Percentiles rank a stretch among this genome's conserved stretches.
phyloP scores from a whole-genome alignment of 202 grass and related monocot species.

The Musa balbisiana region DNA sequence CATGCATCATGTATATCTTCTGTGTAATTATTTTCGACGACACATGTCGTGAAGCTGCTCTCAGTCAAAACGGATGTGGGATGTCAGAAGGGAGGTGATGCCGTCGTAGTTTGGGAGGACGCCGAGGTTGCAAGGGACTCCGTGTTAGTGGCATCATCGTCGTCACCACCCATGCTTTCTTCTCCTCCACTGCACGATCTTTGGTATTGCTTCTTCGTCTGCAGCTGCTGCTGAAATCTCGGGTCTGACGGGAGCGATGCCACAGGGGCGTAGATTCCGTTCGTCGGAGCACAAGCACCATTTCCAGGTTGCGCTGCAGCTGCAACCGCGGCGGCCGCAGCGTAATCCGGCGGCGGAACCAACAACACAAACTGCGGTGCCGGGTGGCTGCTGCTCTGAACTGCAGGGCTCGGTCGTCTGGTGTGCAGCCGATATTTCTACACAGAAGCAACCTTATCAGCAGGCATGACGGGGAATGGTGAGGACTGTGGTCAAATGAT shows the following conservation, averaged over 20 bases:
- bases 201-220: neutral
- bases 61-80: neutral
- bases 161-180: neutral
- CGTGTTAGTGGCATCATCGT: neutral
- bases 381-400: neutral
- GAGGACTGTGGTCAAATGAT: neutral
- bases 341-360: neutral
- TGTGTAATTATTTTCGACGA: too few relatives aligned
- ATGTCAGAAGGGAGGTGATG: neutral
- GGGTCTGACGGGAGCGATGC: slow-evolving; percentile 27
- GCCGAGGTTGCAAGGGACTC: neutral
- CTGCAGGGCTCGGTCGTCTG: neutral
- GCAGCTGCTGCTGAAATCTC: slow-evolving; percentile 4
- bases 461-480: neutral
- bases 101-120: neutral
- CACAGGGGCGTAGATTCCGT: slow-evolving; percentile 45
- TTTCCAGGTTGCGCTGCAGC: slow-evolving; percentile 6
- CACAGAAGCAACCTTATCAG: neutral
- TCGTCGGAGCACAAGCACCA: slow-evolving; percentile 19
- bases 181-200: neutral
- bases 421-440: slow-evolving; percentile 7
- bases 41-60: neutral
- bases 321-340: neutral
- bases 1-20: neutral
- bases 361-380: neutral